These are phyloP conservation scores for Verticillium albo-atrum DNA, from an alignment of 2,329 filamentous ascomycete species.

Conservation along the genomic window DNA sequence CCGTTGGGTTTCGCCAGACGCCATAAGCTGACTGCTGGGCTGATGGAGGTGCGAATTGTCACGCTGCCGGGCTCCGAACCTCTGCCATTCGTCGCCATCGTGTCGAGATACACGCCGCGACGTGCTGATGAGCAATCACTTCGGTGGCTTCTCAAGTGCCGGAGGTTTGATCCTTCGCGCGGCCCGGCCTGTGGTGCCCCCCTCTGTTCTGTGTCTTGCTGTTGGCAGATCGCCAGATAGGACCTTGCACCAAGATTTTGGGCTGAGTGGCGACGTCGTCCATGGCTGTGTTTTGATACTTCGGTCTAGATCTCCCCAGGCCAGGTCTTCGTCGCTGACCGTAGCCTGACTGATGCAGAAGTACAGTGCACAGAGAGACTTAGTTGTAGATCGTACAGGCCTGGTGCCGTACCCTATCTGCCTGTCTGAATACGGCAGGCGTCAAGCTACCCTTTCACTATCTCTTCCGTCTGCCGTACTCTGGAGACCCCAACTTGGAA, in stretches of 20 bases:
- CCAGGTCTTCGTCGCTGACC: no score
- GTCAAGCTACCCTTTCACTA: no score
- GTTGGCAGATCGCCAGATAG: background rate
- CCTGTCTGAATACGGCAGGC: no score
- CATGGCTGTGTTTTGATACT: no score
- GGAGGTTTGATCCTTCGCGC: background rate
- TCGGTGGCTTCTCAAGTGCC: background rate
- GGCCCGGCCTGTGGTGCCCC: background rate
- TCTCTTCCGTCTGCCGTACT: no score
- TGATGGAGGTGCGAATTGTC: background rate
- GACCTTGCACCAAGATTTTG: background rate
- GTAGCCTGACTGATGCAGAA: no score
- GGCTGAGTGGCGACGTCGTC: background rate
- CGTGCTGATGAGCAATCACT: background rate
- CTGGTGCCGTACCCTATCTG: no score
- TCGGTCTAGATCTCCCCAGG: no score
- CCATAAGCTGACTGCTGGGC: conserved; percentile 1
- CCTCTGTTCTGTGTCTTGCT: background rate
- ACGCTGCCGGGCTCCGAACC: background rate
- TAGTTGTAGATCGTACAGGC: no score
- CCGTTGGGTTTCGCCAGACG: background rate
- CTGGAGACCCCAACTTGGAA: background rate
- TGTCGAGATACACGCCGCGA: background rate
- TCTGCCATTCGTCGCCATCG: background rate
- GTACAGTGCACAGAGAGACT: no score